These are phyloP conservation scores for Plectranthus barbatus DNA, from an alignment of 257 asterid species.

Conservation along the genomic window DNA sequence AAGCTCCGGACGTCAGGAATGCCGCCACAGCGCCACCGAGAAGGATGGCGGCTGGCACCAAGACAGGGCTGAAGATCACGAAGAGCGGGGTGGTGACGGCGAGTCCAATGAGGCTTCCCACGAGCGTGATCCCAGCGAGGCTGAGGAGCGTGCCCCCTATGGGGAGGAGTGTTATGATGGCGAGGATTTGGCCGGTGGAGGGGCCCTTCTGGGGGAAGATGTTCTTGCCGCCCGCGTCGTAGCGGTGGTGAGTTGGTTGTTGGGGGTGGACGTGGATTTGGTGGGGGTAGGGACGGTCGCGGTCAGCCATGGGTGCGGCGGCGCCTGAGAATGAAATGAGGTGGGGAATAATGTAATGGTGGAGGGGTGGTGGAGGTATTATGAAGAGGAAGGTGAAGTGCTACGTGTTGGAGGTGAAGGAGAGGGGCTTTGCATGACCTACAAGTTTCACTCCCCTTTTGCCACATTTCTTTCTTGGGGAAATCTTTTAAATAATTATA, in stretches of 20 bases:
- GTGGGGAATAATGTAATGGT: no score
- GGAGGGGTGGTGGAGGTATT: no score
- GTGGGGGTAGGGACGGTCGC: conserved; percentile 41
- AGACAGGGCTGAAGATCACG: no score
- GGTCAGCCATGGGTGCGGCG: no score
- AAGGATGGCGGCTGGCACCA: conserved; percentile 54
- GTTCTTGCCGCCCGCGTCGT: conserved; percentile 28
- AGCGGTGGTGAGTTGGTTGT: conserved; percentile 21
- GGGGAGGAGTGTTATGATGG: conserved; percentile 59
- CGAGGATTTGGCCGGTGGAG: conserved; percentile 47
- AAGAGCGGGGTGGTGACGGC: conserved; percentile 64
- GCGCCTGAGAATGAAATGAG: no score
- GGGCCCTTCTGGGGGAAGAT: conserved; percentile 51
- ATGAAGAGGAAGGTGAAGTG: conserved; percentile 18
- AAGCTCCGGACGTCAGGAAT: conserved; percentile 65
- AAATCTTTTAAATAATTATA: no score
- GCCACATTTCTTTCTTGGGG: conserved; percentile 30
- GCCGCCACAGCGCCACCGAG: conserved; percentile 53
- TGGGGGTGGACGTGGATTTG: conserved; percentile 47
- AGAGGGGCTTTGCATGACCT: conserved; percentile 45
- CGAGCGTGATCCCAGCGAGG: conserved; percentile 51
- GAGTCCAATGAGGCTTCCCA: conserved; percentile 52
- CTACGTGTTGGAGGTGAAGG: conserved; percentile 54
- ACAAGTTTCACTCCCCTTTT: conserved; percentile 40
- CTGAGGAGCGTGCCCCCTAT: conserved; percentile 51